phyloP scores from a whole-genome alignment of 2,329 filamentous ascomycete species.

The Aspergillus spinulosporus region DNA sequence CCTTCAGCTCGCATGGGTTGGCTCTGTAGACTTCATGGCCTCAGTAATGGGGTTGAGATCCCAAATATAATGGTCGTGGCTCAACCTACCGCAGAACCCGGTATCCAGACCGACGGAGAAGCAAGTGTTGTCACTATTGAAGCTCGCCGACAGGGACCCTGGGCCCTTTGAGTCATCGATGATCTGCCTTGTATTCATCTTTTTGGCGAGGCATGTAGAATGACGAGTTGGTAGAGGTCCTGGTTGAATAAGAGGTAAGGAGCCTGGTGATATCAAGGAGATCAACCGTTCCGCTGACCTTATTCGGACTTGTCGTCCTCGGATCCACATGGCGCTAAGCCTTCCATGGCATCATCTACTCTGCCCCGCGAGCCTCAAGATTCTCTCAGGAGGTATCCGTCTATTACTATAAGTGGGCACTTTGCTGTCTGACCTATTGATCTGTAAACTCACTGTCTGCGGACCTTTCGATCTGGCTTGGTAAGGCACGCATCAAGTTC shows the following conservation, averaged over 20 bases:
- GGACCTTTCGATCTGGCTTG: no score
- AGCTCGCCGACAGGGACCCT: constrained; percentile 76
- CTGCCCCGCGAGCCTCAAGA: neutral
- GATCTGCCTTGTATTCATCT: constrained; percentile 85
- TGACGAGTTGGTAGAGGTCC: constrained; percentile 2
- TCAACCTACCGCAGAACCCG: constrained; percentile 74
- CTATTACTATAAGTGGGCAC: no score
- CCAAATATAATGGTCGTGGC: constrained; percentile 14
- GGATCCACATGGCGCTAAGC: constrained; percentile 1
- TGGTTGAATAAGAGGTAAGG: neutral
- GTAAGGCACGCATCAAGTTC: no score
- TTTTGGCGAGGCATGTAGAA: constrained; percentile 20
- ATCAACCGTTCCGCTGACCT: constrained; percentile 17
- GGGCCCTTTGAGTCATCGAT: constrained; percentile 76
- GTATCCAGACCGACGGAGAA: constrained; percentile 85
- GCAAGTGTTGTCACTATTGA: constrained; percentile 80
- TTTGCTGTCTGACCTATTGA: no score
- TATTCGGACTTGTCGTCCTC: neutral
- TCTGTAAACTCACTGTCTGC: no score
- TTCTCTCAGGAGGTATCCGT: neutral
- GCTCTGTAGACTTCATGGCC: constrained; percentile 65
- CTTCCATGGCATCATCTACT: neutral
- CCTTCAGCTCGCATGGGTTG: constrained; percentile 68
- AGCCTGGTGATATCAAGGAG: neutral
- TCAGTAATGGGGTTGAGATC: constrained; percentile 17